Base-by-base conservation (phyloP, 306 rosid genomes). In the Abrus precatorius region DNA sequence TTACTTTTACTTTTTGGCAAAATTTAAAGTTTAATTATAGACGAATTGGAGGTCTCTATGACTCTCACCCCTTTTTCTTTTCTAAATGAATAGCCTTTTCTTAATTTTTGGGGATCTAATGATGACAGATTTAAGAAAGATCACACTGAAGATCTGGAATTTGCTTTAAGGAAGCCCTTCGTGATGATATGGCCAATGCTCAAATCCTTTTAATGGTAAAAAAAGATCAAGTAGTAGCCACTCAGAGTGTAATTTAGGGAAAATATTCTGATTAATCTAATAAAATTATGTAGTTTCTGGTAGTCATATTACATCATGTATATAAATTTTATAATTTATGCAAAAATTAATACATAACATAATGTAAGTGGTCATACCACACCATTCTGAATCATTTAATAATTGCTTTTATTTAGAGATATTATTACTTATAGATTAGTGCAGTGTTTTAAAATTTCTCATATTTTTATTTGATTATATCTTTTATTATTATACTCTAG, bases 41-140 rank as follows among this genome's bases (percentile, higher is more conserved):
- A 84, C 66, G 75, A 73, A 74, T 74, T 57, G 59, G 84, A 79
- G 87, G 20, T 13, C 63, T 70, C 62, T 52, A 43, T 30, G 52
- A 47, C 52, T 47, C 52, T 47, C 2, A 1, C 54, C 80, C 82
- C 44, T 87, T 76, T 72, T 77, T 77, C 88, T 47, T 87, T 76
- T 81, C 76, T 47, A 73, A 87, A 87, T 80, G 69, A 74, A 29
- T 75, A 74, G 56, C 90, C 79, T 79, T 69, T 75, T 61, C 47
- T 45, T 63, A 82, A 80, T 70, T 55, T 55, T 60, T 13, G 33
- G 75, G 75, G 81, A 78, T 59, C 7, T 81, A 73, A 72, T 63
- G 63, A 82, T 79, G 83, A 83, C 47, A 62, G 33, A 65, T 69
- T 84, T 85, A 83, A 83, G 71, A 83, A 88, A 78, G 87, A 92